Percentiles rank a stretch among this genome's conserved stretches.
phyloP scores from a whole-genome alignment of 176 grass and related monocot species.

The Aegilops tauschii region DNA sequence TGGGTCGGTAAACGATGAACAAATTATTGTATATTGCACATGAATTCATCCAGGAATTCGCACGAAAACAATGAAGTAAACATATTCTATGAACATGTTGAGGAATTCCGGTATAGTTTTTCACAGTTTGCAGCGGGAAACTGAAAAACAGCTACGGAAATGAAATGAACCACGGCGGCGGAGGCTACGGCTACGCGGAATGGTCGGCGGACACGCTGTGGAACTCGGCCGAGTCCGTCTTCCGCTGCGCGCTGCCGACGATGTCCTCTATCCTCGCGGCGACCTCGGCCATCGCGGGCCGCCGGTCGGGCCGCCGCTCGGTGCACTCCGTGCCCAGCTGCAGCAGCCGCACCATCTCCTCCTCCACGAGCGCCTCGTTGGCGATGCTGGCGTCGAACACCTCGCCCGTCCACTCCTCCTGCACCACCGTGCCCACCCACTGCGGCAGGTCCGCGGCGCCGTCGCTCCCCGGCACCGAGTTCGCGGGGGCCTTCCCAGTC shows the following conservation, averaged over 20 bases:
- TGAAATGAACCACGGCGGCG: background rate
- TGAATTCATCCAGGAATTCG: background rate
- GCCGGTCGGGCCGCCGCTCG: constrained; percentile 27
- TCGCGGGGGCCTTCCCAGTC: constrained; percentile 52
- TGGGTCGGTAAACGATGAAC: background rate
- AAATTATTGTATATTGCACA: background rate
- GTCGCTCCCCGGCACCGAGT: constrained; percentile 31
- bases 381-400: constrained; percentile 69
- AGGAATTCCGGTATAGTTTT: background rate
- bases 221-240: constrained; percentile 29
- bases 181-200: background rate
- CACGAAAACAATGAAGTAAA: background rate
- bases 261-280: constrained; percentile 50
- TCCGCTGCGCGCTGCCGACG: constrained; percentile 26
- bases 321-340: constrained; percentile 58
- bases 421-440: constrained; percentile 70
- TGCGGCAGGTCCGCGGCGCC: constrained; percentile 59
- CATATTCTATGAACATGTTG: constrained; percentile 31
- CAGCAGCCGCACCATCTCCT: constrained; percentile 65
- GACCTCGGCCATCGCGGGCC: constrained; percentile 50
- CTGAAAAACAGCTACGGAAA: background rate
- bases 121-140: background rate
- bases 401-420: constrained; percentile 64
- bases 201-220: constrained; percentile 14
- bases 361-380: constrained; percentile 37